Evolutionary conservation across 495 filamentous ascomycete genomes (phyloP).

Genomic region (Evernia prunastri): DNA sequence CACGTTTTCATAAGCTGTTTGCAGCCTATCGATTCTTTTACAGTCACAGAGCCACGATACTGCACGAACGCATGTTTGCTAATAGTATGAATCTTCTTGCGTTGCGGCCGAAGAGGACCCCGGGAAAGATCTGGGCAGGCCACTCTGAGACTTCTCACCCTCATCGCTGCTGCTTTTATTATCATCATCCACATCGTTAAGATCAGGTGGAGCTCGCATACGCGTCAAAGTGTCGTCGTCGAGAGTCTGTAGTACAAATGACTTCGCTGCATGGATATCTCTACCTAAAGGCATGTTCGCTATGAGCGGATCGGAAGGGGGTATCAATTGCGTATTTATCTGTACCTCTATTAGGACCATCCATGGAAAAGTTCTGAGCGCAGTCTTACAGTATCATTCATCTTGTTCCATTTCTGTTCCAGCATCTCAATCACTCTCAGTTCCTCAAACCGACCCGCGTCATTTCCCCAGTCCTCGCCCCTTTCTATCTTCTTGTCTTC

Average conservation of each 20-base stretch:
- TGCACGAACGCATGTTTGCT: background rate
- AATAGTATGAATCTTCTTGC: conserved; percentile 36
- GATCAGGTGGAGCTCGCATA: conserved; percentile 40
- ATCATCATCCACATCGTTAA: conserved; percentile 24
- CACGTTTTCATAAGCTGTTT: background rate
- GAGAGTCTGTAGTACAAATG: conserved; percentile 52
- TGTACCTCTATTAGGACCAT: conserved; percentile 29
- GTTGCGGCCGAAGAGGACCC: conserved; percentile 18
- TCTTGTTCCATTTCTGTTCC: conserved; percentile 80
- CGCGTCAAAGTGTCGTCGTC: conserved; percentile 49
- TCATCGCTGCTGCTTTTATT: conserved; percentile 32
- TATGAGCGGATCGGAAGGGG: conserved; percentile 59
- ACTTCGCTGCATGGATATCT: conserved; percentile 66
- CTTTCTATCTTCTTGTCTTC: conserved; percentile 66
- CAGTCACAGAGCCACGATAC: background rate
- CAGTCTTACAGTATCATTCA: conserved; percentile 82
- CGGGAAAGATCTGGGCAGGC: conserved; percentile 42
- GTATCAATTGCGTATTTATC: conserved; percentile 76
- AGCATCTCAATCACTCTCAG: conserved; percentile 78
- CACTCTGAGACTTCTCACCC: conserved; percentile 39
- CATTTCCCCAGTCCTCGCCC: conserved; percentile 66
- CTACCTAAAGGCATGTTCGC: conserved; percentile 77
- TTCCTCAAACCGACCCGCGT: conserved; percentile 81
- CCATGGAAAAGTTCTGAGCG: background rate
- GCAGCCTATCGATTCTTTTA: background rate